These are phyloP conservation scores for Liriodendron chinense DNA, from an alignment of 164 flowering plant species.

Conservation along the genomic window DNA sequence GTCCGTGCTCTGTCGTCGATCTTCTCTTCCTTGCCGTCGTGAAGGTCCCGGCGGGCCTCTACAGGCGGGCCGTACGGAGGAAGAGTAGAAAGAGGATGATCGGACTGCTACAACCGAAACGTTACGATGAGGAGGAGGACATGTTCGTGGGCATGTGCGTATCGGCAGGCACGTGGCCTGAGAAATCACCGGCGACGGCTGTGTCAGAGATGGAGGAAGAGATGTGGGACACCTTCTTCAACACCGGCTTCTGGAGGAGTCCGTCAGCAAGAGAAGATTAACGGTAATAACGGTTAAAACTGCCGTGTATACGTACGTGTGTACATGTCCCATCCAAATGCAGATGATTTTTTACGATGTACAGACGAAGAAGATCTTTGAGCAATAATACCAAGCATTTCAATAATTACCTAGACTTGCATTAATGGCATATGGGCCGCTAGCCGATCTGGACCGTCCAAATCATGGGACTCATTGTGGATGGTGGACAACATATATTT, in stretches of 20 bases:
- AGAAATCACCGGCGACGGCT: conserved; percentile 19
- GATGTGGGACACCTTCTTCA: conserved; percentile 69
- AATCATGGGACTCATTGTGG: too few relatives aligned
- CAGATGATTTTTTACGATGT: too few relatives aligned
- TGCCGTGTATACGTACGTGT: too few relatives aligned
- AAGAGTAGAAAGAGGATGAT: not conserved
- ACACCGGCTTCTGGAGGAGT: conserved; percentile 87
- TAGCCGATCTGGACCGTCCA: too few relatives aligned
- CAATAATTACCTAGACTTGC: too few relatives aligned
- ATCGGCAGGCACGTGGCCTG: not conserved
- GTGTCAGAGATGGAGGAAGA: conserved; percentile 64
- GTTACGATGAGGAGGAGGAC: not conserved
- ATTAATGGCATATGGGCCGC: too few relatives aligned
- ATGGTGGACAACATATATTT: too few relatives aligned
- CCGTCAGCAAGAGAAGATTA: conserved; percentile 43
- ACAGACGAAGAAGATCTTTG: too few relatives aligned
- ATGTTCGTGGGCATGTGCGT: conserved; percentile 9
- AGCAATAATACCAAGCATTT: too few relatives aligned
- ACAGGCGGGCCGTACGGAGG: conserved; percentile 44
- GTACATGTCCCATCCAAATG: too few relatives aligned
- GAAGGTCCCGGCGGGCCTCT: conserved; percentile 75
- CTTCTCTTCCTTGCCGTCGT: conserved; percentile 58
- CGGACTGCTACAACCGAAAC: not conserved
- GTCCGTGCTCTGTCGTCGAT: conserved; percentile 61
- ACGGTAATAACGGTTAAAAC: not conserved